Percentiles rank a stretch among this genome's conserved stretches.
Evolutionary conservation across 805 yeast species (phyloP).

Genomic region (Saccharomyces jurei): DNA sequence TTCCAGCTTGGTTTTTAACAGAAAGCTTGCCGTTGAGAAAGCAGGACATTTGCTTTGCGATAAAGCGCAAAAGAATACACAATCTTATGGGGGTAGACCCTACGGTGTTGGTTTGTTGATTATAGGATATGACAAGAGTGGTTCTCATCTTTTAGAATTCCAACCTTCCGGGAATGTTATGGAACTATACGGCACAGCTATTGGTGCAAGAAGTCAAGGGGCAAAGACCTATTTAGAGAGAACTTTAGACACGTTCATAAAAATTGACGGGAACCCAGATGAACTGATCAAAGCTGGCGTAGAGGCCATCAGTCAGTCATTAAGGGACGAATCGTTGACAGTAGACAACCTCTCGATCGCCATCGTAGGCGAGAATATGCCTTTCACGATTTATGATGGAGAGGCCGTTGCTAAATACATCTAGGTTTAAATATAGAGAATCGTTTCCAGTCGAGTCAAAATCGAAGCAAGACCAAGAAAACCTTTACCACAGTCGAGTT

Average conservation of each 20-base stretch:
- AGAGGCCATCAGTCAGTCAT: constrained; percentile 85
- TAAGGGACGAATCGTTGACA: constrained; percentile 89
- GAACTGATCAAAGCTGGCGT: constrained; percentile 79
- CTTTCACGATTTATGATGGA: constrained; percentile 75
- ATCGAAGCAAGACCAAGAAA: neutral
- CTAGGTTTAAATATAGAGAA: constrained; percentile 5
- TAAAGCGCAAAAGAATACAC: constrained; percentile 95
- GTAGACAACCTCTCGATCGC: constrained; percentile 82
- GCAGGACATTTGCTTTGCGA: constrained; percentile 86
- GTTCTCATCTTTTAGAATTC: constrained; percentile 90
- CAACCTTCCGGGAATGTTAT: constrained; percentile 91
- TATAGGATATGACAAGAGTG: constrained; percentile 87
- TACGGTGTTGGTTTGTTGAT: constrained; percentile 93
- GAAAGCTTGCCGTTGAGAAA: constrained; percentile 73
- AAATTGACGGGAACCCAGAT: constrained; percentile 47
- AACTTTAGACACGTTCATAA: constrained; percentile 59
- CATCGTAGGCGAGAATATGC: constrained; percentile 74
- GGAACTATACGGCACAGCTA: constrained; percentile 88
- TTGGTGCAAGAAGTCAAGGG: constrained; percentile 98
- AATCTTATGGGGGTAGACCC: constrained; percentile 92
- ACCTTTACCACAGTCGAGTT: neutral
- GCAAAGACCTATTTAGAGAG: constrained; percentile 94
- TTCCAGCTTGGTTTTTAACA: constrained; percentile 73
- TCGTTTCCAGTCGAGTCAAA: neutral
- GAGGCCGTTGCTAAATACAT: constrained; percentile 52